phyloP scores from a whole-genome alignment of 2,329 filamentous ascomycete species.

The Verticillium nubilum region DNA sequence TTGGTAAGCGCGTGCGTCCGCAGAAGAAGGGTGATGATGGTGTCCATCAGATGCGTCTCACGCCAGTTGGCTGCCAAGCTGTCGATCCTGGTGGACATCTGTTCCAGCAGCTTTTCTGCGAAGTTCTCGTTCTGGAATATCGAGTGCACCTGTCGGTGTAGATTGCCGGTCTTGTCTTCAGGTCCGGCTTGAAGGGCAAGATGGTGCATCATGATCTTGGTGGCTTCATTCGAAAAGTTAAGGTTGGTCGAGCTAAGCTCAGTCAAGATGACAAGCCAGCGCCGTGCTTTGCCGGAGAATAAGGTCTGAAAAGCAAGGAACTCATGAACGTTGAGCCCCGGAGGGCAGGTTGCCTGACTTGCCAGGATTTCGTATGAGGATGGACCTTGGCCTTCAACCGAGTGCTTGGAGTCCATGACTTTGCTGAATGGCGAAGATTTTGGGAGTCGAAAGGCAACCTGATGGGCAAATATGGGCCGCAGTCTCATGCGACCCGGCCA shows the following conservation, averaged over 20 bases:
- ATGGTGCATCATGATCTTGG: constrained; percentile 41
- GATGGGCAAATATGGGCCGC: constrained; percentile 36
- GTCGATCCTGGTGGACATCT: constrained; percentile 36
- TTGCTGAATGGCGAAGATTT: constrained; percentile 1
- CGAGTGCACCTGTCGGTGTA: constrained; percentile 39
- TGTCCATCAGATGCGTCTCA: constrained; percentile 53
- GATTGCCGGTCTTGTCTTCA: constrained; percentile 13
- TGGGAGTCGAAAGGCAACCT: constrained; percentile 32
- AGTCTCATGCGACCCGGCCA: constrained; percentile 30
- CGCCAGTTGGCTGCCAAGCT: constrained; percentile 51
- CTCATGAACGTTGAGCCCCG: constrained; percentile 41
- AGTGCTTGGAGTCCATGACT: constrained; percentile 16
- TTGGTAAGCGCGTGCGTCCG: constrained; percentile 24
- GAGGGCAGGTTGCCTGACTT: constrained; percentile 41
- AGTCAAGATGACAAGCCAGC: constrained; percentile 43
- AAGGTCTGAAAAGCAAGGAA: constrained; percentile 46
- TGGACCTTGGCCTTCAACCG: constrained; percentile 29
- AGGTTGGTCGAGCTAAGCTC: constrained; percentile 49
- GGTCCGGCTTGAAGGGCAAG: constrained; percentile 53
- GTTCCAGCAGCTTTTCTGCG: constrained; percentile 38
- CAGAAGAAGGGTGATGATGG: constrained; percentile 45
- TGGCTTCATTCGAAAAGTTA: constrained; percentile 53
- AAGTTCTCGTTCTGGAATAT: constrained; percentile 46
- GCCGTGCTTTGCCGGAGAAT: constrained; percentile 34
- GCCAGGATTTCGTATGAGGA: constrained; percentile 51